Conservation (phyloP, 148 eudicot species). For the Cornus florida region DNA sequence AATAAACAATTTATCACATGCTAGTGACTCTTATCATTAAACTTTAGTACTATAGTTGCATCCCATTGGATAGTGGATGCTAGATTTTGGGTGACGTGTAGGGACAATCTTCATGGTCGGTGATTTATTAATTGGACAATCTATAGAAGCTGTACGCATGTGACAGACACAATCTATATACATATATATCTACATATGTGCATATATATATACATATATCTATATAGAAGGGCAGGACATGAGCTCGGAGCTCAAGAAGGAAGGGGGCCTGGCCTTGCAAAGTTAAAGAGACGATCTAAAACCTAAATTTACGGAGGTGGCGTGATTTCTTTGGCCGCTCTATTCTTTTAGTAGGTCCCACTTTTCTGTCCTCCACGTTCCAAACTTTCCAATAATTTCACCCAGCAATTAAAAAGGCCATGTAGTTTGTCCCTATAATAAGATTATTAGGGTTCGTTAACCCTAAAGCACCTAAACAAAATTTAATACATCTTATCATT, state of each 20-base stretch:
- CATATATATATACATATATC: background rate
- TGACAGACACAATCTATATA: constrained; percentile 10
- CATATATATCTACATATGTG: background rate
- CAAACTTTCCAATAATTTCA: constrained; percentile 11
- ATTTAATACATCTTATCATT: too few relatives aligned
- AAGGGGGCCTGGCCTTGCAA: background rate
- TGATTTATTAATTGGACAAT: constrained; percentile 21
- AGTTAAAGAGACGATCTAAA: constrained; percentile 11
- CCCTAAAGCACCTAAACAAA: too few relatives aligned
- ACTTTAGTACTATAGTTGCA: background rate
- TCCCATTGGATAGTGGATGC: background rate
- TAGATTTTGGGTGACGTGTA: constrained; percentile 9
- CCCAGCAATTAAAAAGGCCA: too few relatives aligned
- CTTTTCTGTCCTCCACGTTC: background rate
- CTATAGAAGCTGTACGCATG: constrained; percentile 23
- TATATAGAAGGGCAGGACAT: background rate
- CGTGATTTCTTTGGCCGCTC: constrained; percentile 30
- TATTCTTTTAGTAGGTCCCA: constrained; percentile 19
- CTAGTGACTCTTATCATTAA: background rate
- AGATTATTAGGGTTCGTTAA: too few relatives aligned
- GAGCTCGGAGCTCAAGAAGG: constrained; percentile 40
- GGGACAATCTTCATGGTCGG: constrained; percentile 29
- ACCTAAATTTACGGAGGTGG: constrained; percentile 34
- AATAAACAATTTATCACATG: background rate
- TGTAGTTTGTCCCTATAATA: too few relatives aligned